Evolutionary conservation across 306 rosid species (phyloP).

Genomic region (Adenanthera pavonina): DNA sequence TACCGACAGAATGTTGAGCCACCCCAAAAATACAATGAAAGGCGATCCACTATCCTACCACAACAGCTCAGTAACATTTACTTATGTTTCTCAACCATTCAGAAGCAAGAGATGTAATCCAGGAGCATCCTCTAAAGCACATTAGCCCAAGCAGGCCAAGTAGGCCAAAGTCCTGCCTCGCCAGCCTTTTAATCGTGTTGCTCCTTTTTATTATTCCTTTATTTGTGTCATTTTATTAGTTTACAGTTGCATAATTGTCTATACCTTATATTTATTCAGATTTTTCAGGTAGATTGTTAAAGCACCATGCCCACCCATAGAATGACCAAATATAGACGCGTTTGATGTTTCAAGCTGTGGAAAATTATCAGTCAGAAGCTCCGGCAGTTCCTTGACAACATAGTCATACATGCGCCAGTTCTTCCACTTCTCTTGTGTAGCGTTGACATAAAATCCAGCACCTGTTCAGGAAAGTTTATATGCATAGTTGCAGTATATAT

Average conservation of each 20-base stretch:
- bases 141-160: background rate
- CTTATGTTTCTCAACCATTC: background rate
- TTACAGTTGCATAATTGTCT: conserved; percentile 24
- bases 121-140: background rate
- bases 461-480: conserved; percentile 55
- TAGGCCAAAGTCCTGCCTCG: background rate
- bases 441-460: conserved; percentile 96
- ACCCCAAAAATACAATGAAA: background rate
- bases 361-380: conserved; percentile 73
- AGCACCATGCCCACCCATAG: conserved; percentile 99
- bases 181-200: background rate
- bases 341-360: conserved; percentile 78
- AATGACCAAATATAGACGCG: conserved; percentile 92
- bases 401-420: conserved; percentile 98
- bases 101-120: background rate
- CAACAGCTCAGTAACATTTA: background rate
- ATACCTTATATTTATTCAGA: conserved; percentile 86
- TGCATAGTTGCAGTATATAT: background rate
- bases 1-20: background rate
- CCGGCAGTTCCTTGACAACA: conserved; percentile 86
- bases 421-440: conserved; percentile 97
- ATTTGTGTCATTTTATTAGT: background rate
- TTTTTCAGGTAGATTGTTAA: conserved; percentile 84
- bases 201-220: background rate
- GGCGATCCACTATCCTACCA: background rate